phyloP scores from a whole-genome alignment of 345 rosid species.

The Populus nigra region DNA sequence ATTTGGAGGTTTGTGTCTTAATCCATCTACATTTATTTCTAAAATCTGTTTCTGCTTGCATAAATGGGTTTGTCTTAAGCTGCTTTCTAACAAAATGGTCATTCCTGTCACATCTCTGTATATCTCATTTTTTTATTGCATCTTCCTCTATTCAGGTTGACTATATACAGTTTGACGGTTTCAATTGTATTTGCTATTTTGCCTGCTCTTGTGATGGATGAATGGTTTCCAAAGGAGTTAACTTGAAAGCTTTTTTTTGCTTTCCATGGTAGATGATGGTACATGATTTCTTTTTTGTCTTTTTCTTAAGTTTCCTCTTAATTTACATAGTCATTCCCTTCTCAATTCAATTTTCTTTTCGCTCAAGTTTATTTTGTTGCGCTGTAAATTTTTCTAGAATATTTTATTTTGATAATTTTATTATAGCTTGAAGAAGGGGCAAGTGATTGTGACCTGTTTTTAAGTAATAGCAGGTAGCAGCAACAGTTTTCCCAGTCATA shows the following conservation, averaged over 20 bases:
- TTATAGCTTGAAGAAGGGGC: too few relatives aligned
- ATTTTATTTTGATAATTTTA: too few relatives aligned
- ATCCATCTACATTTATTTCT: not conserved
- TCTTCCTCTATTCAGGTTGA: not conserved
- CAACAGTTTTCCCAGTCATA: too few relatives aligned
- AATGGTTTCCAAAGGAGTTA: not conserved
- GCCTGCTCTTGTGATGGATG: slow-evolving; percentile 1
- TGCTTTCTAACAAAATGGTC: not conserved
- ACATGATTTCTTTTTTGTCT: not conserved
- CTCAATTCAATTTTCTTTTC: not conserved
- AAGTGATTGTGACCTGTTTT: too few relatives aligned
- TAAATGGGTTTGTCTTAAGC: not conserved
- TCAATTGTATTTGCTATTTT: not conserved
- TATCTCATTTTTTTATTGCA: not conserved
- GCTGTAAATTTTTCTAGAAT: too few relatives aligned
- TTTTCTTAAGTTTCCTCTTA: too few relatives aligned
- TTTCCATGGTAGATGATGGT: too few relatives aligned
- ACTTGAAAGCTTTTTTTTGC: not conserved
- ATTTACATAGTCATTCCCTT: not conserved
- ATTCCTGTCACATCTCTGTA: not conserved
- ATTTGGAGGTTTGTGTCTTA: slow-evolving; percentile 4
- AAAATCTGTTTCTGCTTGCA: not conserved
- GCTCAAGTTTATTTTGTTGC: too few relatives aligned
- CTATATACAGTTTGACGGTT: not conserved
- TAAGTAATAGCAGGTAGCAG: too few relatives aligned